Base-by-base conservation (phyloP, 192 early-diverging fungal species). In the Backusella tuberculispora region DNA sequence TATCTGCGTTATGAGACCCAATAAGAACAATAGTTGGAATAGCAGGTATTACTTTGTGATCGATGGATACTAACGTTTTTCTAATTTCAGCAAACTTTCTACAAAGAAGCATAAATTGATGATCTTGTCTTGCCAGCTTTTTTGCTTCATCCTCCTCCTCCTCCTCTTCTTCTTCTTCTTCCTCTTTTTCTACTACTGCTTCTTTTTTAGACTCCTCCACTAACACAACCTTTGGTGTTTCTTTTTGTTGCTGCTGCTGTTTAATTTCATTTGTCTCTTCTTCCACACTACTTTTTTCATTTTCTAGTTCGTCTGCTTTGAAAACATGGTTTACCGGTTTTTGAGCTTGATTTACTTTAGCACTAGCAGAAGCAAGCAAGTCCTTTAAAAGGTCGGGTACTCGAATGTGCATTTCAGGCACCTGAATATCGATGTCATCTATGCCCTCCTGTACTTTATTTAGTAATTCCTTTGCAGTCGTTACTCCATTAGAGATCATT, bases 21-120 rank as follows among this genome's bases (percentile, higher is more conserved):
- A 95, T 89, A 6, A 95, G 92, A 26, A 95, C 94, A 50, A 95
- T 94, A 78, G 91, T 93, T 5, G 97, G 97, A n/a, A 99, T 79
- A 73, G 88, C 89, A 48, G 97, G 88, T 24, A 91, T 90, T 44
- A 87, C 86, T 60, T 89, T 88, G 68, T 85, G 88, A 72, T 93
- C 85, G 72, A 99, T 92, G 4, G 92, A 92, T 65, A 96, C 95
- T 29, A 99, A 86, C 37, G 97, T 90, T 72, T 92, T 97, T 71
- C 97, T 90, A 40, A 99, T 91, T 78, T 99, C 96, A 21, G 98
- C 94, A 44, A 99, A 83, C 82, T 93, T 95, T 77, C 94, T 95
- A 10, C 95, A 98, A 73, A 99, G 79, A 74, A 89, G 73, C 90
- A 95, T 92, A 47, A 95, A 90, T 74, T 94, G 89, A 34, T 93